Percentiles rank a stretch among this genome's conserved stretches.
phyloP scores from a whole-genome alignment of 441 rosid species.

The Omphalea diandra region DNA sequence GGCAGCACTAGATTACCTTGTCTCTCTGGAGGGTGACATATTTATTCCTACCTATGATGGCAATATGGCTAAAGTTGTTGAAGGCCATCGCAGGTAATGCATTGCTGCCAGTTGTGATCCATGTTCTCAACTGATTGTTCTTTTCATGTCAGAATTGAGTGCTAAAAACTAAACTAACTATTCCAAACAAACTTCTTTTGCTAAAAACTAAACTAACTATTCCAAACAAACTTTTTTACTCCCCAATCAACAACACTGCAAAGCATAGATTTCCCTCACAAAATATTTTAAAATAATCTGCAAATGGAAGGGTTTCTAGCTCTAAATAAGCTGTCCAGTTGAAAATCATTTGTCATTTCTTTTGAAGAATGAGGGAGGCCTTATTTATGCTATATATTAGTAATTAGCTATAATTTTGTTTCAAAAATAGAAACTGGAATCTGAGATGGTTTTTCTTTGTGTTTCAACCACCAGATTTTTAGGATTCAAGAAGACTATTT shows the following conservation, averaged over 20 bases:
- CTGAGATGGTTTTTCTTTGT: background rate
- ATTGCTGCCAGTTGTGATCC: background rate
- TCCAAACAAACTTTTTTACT: background rate
- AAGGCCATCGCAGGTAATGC: slow-evolving; percentile 88
- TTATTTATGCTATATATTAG: background rate
- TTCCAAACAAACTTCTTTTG: background rate
- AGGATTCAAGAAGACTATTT: slow-evolving; percentile 73
- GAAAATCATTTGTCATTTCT: background rate
- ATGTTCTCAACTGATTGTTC: background rate
- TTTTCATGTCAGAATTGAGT: background rate
- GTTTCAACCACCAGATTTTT: slow-evolving; percentile 46
- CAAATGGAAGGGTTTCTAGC: background rate
- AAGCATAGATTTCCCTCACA: background rate
- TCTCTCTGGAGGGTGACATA: slow-evolving; percentile 80
- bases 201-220: background rate
- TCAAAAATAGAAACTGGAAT: background rate
- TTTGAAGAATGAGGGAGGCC: background rate
- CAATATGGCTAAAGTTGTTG: slow-evolving; percentile 93
- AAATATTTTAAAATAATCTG: background rate
- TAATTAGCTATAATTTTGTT: background rate
- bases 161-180: background rate
- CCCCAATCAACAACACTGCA: background rate
- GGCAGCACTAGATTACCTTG: slow-evolving; percentile 89
- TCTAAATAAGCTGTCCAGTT: background rate
- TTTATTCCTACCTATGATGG: slow-evolving; percentile 87